Base-by-base conservation (phyloP, 176 grass and related monocot species). In the Bonia amplexicaulis region DNA sequence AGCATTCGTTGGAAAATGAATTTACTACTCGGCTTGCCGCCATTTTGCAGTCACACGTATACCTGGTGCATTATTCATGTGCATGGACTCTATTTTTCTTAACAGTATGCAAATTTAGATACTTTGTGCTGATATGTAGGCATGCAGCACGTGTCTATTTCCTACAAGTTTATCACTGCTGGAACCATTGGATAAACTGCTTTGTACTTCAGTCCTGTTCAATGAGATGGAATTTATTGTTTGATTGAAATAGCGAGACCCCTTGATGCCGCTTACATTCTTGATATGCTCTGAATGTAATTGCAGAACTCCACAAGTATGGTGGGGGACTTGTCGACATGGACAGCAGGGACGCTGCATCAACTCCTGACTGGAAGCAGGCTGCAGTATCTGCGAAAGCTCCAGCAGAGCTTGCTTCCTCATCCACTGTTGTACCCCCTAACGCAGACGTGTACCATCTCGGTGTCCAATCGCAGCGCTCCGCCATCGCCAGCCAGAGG, bases 261-360 rank as follows among this genome's bases (percentile, higher is more conserved):
- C 63, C 37, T 20, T 82, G 6, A 15, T 54, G 29, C 47, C 26
- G 9, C 27, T 79, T 40, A 89, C 62, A 40, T 79, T 69, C 12
- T 53, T 88, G 13, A 83, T 74, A 74, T 44, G 40, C 66, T 22
- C 29, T 25, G 12, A 23, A 27, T 35, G 23, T 85, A 40, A 54
- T 62, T 81, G 15, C 90, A 96, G 96, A 99, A 92, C 84, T 99
- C 11, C 97, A 96, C 80, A 96, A 94, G 73, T 96, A 99, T 73
- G 91, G 97, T 44, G 96, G 96, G 51, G 96, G 93, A 9, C 90
- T 93, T 77, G 73, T 86, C 1, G 93, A 94, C 52, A 76, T 83
- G 19, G 93, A 99, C 16, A 58, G 66, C 31, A 90, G 92, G 79
- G 95, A 99, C 14, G 73, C 63, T 10, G 23, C 79, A 23, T 80